These are phyloP conservation scores for Xylariaceae sp. DNA, from an alignment of 2,329 filamentous ascomycete species.

Conservation along the genomic window DNA sequence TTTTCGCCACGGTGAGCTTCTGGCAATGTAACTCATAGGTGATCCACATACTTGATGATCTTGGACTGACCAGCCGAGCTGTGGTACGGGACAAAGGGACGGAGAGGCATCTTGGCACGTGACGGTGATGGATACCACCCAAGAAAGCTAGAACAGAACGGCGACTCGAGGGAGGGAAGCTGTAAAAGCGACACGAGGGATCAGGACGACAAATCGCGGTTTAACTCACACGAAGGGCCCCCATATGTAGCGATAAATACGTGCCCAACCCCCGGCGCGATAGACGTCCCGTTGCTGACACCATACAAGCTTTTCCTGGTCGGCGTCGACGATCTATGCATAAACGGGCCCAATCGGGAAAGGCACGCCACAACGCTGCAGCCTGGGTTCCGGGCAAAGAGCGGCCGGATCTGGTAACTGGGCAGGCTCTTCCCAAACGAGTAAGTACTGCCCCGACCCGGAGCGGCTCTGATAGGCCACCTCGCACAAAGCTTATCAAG, in stretches of 20 bases:
- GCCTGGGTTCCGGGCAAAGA: neutral
- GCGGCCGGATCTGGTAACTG: conserved; percentile 1
- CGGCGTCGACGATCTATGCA: neutral
- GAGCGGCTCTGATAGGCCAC: neutral
- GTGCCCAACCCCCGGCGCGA: too few species aligned
- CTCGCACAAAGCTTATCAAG: neutral
- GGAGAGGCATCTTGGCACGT: conserved; percentile 5
- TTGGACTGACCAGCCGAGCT: conserved; percentile 7
- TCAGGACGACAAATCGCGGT: too few species aligned
- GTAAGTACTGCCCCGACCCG: neutral
- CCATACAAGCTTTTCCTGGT: neutral
- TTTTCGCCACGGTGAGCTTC: too few species aligned
- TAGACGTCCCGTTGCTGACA: too few species aligned
- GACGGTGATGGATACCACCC: neutral
- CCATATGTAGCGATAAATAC: too few species aligned
- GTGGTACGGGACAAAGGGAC: conserved; percentile 9
- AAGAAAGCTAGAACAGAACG: too few species aligned
- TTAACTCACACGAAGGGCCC: too few species aligned
- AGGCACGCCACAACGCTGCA: too few species aligned
- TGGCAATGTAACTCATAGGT: neutral
- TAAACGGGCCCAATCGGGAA: neutral
- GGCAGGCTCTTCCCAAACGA: neutral
- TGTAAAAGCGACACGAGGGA: too few species aligned
- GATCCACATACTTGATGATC: conserved; percentile 5
- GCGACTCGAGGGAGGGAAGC: too few species aligned